Base-by-base conservation (phyloP, 1,284 basidiomycete genomes). In the Porogramme epimiltina region DNA sequence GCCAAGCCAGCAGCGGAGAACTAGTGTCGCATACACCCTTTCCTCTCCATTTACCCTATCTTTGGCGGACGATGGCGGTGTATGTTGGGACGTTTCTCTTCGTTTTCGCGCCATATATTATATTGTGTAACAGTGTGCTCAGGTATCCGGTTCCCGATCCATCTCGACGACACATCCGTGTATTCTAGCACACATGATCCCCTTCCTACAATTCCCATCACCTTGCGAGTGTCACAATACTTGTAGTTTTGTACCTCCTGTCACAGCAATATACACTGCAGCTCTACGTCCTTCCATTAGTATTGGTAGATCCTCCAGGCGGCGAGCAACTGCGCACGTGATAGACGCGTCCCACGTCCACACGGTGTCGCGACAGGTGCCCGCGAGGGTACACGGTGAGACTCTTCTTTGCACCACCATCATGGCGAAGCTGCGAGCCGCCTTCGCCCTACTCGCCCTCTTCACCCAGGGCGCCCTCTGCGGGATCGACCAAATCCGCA, bases 1-100 rank as follows among this genome's bases (percentile, higher is more conserved):
- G 74, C 75, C 10, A 81, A 77, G 62, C 71, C 75, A 33, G n/a
- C n/a, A n/a, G 52, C 53, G 23, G 50, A 47, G 16, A 58, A 55
- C 31, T 55, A n/a, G 25, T 38, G 3, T 13, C 5, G 13, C 6
- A 28, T 4, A 3, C 23, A 13, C 8, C 15, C 8, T 33, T n/a
- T 26, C 38, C 15, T 23, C 31, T 31, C 15, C 23, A 26, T 22
- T 25, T 40, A 16, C 23, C 36, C 5, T 26, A 16, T 15, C 9
- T 39, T 18, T 5, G 3, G 24, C 15, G 37, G 13, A 31, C 23
- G 31, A n/a, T 28, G 45, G 22, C 38, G 15, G 23, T 46, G 43
- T 37, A 36, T 18, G 42, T 28, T 34, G 15, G 19, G 31, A 34
- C 20, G 37, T 16, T 11, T 40, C 24, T 28, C 25, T 19, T 39